These are phyloP conservation scores for Glutinoglossum americanum DNA, from an alignment of 495 filamentous ascomycete genomes.

Conservation along the genomic window DNA sequence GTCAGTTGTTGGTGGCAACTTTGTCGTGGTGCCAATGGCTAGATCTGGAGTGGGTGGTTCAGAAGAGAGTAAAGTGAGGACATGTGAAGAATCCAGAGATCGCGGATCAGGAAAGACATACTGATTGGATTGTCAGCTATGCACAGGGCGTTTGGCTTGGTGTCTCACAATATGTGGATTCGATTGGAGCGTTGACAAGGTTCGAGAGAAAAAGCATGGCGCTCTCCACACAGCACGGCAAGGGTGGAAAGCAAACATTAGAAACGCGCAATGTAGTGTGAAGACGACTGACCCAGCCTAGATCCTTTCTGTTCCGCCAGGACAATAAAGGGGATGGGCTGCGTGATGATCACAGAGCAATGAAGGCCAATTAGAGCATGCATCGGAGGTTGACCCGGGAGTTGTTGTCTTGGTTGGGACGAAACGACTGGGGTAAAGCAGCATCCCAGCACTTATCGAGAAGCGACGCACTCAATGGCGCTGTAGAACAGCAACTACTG, in stretches of 20 bases:
- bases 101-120: conserved; percentile 43
- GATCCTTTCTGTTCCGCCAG: too few species aligned
- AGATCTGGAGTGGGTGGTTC: conserved; percentile 43
- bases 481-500: too few species aligned
- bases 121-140: conserved; percentile 21
- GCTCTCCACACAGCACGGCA: neutral
- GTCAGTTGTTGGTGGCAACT: conserved; percentile 53
- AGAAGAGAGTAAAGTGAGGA: conserved; percentile 58
- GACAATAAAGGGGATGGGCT: too few species aligned
- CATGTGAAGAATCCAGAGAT: conserved; percentile 18
- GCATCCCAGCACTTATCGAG: too few species aligned
- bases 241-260: neutral
- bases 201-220: conserved; percentile 1
- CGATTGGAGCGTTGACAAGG: neutral
- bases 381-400: too few species aligned
- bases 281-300: too few species aligned
- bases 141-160: conserved; percentile 3
- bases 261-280: too few species aligned
- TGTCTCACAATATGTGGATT: conserved; percentile 26
- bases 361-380: too few species aligned
- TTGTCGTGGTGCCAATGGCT: conserved; percentile 52
- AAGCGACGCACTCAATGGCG: too few species aligned
- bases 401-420: too few species aligned
- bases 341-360: too few species aligned
- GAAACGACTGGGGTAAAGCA: too few species aligned